Percentiles rank a stretch among this genome's conserved stretches.
phyloP scores from a whole-genome alignment of 1,284 basidiomycete species.

The Dichomitus squalens region DNA sequence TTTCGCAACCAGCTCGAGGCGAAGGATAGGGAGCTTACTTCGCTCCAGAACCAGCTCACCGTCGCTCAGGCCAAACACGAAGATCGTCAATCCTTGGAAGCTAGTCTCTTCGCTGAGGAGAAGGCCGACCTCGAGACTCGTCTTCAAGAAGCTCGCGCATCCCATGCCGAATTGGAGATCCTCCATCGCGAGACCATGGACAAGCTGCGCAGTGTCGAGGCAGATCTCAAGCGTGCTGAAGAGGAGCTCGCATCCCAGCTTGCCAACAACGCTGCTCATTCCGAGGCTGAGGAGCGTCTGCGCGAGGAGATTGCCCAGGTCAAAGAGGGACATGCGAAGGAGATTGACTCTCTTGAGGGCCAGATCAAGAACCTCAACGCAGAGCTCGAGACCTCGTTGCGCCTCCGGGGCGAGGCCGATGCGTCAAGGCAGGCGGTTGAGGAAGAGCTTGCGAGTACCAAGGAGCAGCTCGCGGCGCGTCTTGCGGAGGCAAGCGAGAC shows the following conservation, averaged over 20 bases:
- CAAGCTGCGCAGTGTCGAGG: constrained; percentile 25
- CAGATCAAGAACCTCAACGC: constrained; percentile 37
- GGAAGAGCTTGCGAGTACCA: constrained; percentile 23
- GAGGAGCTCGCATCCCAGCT: constrained; percentile 27
- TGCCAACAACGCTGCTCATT: constrained; percentile 18
- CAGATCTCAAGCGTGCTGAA: constrained; percentile 27
- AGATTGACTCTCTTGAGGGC: constrained; percentile 39
- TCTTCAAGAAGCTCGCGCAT: constrained; percentile 26
- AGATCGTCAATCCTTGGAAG: constrained; percentile 19
- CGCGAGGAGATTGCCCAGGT: constrained; percentile 36
- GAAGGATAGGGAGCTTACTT: constrained; percentile 33
- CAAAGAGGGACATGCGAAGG: constrained; percentile 41
- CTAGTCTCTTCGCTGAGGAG: constrained; percentile 21
- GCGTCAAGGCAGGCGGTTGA: constrained; percentile 21
- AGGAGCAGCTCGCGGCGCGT: constrained; percentile 27
- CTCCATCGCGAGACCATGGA: constrained; percentile 25
- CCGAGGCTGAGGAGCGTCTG: constrained; percentile 23
- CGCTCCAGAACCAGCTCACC: constrained; percentile 29
- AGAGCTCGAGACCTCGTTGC: constrained; percentile 38
- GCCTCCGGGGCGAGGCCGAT: constrained; percentile 31
- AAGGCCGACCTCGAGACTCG: constrained; percentile 32
- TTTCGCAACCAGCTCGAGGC: constrained; percentile 27
- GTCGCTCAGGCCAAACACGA: constrained; percentile 20
- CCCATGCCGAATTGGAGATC: constrained; percentile 24
- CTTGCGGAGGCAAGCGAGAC: constrained; percentile 27